phyloP scores from a whole-genome alignment of 495 filamentous ascomycete genomes.

The Penicillium nucicola region DNA sequence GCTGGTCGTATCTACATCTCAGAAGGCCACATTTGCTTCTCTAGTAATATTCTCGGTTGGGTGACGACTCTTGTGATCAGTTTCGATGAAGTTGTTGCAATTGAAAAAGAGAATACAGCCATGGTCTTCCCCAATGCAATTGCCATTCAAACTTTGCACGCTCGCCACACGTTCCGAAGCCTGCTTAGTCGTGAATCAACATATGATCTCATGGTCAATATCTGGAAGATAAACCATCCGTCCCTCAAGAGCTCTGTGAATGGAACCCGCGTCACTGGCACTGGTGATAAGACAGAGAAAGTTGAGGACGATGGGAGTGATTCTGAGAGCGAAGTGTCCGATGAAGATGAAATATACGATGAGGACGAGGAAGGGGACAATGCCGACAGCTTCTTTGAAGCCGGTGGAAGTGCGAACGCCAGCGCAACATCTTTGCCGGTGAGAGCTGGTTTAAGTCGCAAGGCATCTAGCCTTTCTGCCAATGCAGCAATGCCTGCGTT shows the following conservation, averaged over 20 bases:
- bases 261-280: slow-evolving; percentile 77
- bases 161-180: slow-evolving; percentile 92
- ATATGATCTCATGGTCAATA: slow-evolving; percentile 93
- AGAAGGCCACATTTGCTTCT: slow-evolving; percentile 97
- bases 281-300: slow-evolving; percentile 87
- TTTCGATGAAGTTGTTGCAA: slow-evolving; percentile 94
- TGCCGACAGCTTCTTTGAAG: slow-evolving; percentile 57
- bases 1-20: slow-evolving; percentile 95
- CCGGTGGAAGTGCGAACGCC: slow-evolving; percentile 54
- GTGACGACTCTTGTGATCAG: slow-evolving; percentile 94
- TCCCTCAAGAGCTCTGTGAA: slow-evolving; percentile 84
- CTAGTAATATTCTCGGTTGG: slow-evolving; percentile 98
- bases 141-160: slow-evolving; percentile 92
- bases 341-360: slow-evolving; percentile 75
- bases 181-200: slow-evolving; percentile 92
- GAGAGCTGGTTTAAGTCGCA: slow-evolving; percentile 53
- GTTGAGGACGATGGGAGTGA: slow-evolving; percentile 55
- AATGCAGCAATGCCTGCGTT: slow-evolving; percentile 30
- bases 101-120: slow-evolving; percentile 95
- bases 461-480: slow-evolving; percentile 61
- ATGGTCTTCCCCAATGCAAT: slow-evolving; percentile 97
- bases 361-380: slow-evolving; percentile 65
- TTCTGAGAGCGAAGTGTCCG: slow-evolving; percentile 52
- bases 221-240: slow-evolving; percentile 96
- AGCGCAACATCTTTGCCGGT: slow-evolving; percentile 55